These are phyloP conservation scores for Eruca vesicaria DNA, from an alignment of 441 rosid genomes.

Conservation along the genomic window DNA sequence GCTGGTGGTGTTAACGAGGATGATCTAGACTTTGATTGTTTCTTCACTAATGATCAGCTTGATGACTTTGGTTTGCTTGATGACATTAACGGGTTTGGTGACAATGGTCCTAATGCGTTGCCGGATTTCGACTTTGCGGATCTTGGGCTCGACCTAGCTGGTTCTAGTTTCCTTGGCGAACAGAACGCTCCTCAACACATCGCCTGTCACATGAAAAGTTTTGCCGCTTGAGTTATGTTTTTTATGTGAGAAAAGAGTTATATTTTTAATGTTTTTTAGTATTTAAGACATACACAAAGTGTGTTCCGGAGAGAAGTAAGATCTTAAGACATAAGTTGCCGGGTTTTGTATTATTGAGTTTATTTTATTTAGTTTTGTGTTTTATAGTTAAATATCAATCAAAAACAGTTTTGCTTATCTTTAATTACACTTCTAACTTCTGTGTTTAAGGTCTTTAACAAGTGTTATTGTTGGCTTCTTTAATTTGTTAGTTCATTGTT, in stretches of 20 bases:
- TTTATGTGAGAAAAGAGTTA: conserved; percentile 25
- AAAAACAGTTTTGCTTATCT: not conserved
- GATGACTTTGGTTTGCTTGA: conserved; percentile 50
- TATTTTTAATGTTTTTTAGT: not conserved
- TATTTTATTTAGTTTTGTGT: not conserved
- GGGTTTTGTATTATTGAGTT: conserved; percentile 30
- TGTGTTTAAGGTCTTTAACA: not conserved
- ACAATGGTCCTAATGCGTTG: conserved; percentile 53
- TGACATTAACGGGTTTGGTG: conserved; percentile 39
- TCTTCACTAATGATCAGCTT: conserved; percentile 33
- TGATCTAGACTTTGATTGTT: conserved; percentile 36
- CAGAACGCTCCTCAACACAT: conserved; percentile 47
- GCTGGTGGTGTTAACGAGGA: not conserved
- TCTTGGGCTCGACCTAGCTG: conserved; percentile 45
- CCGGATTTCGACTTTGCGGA: conserved; percentile 78
- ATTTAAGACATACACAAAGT: conserved; percentile 19
- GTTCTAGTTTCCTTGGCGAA: conserved; percentile 55
- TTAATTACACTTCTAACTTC: not conserved
- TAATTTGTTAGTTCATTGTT: conserved; percentile 13
- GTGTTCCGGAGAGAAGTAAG: conserved; percentile 29
- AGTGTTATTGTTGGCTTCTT: not conserved
- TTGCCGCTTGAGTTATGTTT: conserved; percentile 47
- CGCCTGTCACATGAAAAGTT: conserved; percentile 58
- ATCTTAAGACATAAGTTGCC: conserved; percentile 20
- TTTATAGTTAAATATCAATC: conserved; percentile 1